phyloP scores from a whole-genome alignment of 225 moss, liverwort and hornwort genomes.

The Takakia lepidozioides region DNA sequence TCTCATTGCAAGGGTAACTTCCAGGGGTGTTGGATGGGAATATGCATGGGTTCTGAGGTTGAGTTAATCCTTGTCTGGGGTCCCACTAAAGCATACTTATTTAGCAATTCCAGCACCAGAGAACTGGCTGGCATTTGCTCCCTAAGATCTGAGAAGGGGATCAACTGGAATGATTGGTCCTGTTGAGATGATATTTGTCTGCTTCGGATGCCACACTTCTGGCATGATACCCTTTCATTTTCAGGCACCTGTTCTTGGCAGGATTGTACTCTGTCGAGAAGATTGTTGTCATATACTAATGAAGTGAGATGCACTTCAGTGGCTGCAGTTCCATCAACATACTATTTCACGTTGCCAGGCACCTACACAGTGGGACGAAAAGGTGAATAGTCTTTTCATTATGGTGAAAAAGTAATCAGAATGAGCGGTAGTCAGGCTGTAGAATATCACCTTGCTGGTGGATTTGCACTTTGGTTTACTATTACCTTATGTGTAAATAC shows the following conservation, averaged over 20 bases:
- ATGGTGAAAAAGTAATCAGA: background rate
- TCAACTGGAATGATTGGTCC: too few relatives aligned
- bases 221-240: background rate
- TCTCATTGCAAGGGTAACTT: too few relatives aligned
- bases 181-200: too few relatives aligned
- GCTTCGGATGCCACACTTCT: too few relatives aligned
- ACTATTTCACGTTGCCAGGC: slow-evolving; percentile 38
- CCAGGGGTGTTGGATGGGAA: too few relatives aligned
- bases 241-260: background rate
- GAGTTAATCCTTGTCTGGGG: too few relatives aligned
- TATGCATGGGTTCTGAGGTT: too few relatives aligned
- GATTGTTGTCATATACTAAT: background rate
- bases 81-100: too few relatives aligned
- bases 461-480: background rate
- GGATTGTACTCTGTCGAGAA: background rate
- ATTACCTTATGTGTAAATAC: background rate
- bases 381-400: slow-evolving; percentile 18
- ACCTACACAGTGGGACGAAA: slow-evolving; percentile 45
- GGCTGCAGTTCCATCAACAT: slow-evolving; percentile 24
- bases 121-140: too few relatives aligned
- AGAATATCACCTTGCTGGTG: background rate
- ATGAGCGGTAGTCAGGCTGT: background rate
- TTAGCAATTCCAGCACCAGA: too few relatives aligned
- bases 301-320: slow-evolving; percentile 9
- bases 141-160: too few relatives aligned